Evolutionary conservation across 1,139 yeast genomes (phyloP).

Genomic region (Geotrichum fermentans): DNA sequence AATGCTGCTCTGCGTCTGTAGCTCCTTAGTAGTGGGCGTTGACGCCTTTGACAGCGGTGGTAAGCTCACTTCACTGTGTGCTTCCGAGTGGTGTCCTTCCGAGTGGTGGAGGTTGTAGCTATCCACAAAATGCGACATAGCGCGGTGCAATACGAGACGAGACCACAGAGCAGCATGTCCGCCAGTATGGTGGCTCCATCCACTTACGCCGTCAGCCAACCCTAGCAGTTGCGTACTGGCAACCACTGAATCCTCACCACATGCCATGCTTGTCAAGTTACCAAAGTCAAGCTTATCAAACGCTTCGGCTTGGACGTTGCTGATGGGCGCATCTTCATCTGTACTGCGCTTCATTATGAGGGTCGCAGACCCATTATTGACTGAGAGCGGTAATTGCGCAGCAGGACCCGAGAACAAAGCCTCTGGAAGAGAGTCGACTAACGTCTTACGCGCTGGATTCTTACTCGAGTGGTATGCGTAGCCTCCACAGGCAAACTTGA

Average conservation of each 20-base stretch:
- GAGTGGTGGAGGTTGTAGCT: slow-evolving; percentile 11
- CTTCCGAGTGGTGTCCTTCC: not conserved
- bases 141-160: slow-evolving; percentile 47
- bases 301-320: slow-evolving; percentile 13
- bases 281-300: slow-evolving; percentile 19
- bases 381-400: slow-evolving; percentile 11
- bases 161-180: slow-evolving; percentile 53
- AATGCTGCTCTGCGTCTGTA: slow-evolving; percentile 2
- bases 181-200: slow-evolving; percentile 49
- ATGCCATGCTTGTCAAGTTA: slow-evolving; percentile 18
- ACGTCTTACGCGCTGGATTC: slow-evolving; percentile 15
- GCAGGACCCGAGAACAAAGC: slow-evolving; percentile 14
- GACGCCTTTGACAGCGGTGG: not conserved
- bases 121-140: slow-evolving; percentile 34
- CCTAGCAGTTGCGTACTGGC: slow-evolving; percentile 54
- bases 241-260: slow-evolving; percentile 58
- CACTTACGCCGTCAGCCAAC: slow-evolving; percentile 59
- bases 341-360: slow-evolving; percentile 7
- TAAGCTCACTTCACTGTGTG: not conserved
- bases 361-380: slow-evolving; percentile 13
- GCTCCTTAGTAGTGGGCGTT: not conserved
- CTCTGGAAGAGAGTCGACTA: slow-evolving; percentile 15
- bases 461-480: slow-evolving; percentile 20
- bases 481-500: slow-evolving; percentile 18
- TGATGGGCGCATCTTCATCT: slow-evolving; percentile 2